Conservation (phyloP, 2,329 filamentous ascomycete species). For the Nothopassalora personata region DNA sequence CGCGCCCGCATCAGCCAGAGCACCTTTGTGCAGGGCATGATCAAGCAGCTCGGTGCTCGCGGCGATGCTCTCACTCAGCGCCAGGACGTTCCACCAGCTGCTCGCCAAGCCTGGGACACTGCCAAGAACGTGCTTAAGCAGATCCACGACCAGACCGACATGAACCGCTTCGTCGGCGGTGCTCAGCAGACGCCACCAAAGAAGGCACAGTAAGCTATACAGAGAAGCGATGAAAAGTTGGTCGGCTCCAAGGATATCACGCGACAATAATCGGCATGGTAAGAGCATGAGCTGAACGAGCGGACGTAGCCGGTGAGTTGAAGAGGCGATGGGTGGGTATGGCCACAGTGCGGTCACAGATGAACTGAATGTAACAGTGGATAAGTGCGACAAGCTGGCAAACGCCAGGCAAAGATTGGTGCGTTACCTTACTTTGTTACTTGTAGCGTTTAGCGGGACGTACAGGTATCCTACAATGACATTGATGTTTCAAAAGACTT, state of each 20-base stretch:
- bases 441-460: neutral
- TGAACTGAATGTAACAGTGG: neutral
- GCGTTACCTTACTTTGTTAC: neutral
- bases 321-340: neutral
- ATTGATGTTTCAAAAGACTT: neutral
- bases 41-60: constrained; percentile 65
- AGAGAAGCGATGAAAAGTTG: neutral
- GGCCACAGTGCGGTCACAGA: neutral
- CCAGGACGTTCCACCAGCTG: constrained; percentile 77
- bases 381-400: neutral
- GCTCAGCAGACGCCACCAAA: constrained; percentile 49
- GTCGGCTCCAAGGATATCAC: neutral
- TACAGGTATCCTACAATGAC: neutral
- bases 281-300: neutral
- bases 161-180: constrained; percentile 46
- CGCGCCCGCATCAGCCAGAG: constrained; percentile 86
- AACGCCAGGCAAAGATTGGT: neutral
- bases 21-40: constrained; percentile 80
- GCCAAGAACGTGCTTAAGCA: constrained; percentile 69
- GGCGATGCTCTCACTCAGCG: constrained; percentile 77
- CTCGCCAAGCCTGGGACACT: constrained; percentile 72
- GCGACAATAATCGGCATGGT: neutral
- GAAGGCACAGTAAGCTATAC: constrained; percentile 53
- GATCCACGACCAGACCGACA: constrained; percentile 73
- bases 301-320: too few relatives aligned